These are phyloP conservation scores for Talaromyces marneffei DNA, from an alignment of 2,329 filamentous ascomycete species.

Conservation along the genomic window DNA sequence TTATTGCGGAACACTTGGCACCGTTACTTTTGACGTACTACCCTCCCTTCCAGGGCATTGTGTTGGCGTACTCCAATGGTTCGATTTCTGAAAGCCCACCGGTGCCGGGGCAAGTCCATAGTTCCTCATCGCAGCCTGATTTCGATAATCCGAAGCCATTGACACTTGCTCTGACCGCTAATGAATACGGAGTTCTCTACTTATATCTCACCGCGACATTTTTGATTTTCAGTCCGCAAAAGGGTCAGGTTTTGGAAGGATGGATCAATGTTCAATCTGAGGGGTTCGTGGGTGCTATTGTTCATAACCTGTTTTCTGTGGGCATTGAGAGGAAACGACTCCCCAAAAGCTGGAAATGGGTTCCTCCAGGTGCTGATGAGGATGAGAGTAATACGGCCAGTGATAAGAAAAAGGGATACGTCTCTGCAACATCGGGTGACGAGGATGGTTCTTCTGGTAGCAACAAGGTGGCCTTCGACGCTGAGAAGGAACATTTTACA, in stretches of 20 bases:
- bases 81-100: slow-evolving; percentile 36
- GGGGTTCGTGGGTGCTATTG: slow-evolving; percentile 80
- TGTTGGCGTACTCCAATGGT: slow-evolving; percentile 49
- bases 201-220: slow-evolving; percentile 86
- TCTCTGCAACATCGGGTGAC: slow-evolving; percentile 13
- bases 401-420: slow-evolving; percentile 15
- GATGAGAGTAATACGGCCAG: slow-evolving; percentile 16
- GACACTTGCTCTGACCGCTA: slow-evolving; percentile 45
- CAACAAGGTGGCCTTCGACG: slow-evolving; percentile 25
- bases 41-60: slow-evolving; percentile 52
- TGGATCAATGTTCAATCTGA: slow-evolving; percentile 81
- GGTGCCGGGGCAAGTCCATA: slow-evolving; percentile 28
- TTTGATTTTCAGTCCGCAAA: slow-evolving; percentile 70
- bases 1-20: slow-evolving; percentile 57
- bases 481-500: slow-evolving; percentile 36
- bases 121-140: neutral
- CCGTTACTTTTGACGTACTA: slow-evolving; percentile 60
- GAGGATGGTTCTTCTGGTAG: slow-evolving; percentile 22
- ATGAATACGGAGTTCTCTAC: slow-evolving; percentile 82
- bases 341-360: slow-evolving; percentile 74
- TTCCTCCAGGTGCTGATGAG: slow-evolving; percentile 49
- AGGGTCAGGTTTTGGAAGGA: slow-evolving; percentile 70
- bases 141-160: slow-evolving; percentile 31
- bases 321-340: slow-evolving; percentile 72
- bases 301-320: slow-evolving; percentile 88